phyloP scores from a whole-genome alignment of 768 basidiomycete genomes.

The Trametes coccinea region DNA sequence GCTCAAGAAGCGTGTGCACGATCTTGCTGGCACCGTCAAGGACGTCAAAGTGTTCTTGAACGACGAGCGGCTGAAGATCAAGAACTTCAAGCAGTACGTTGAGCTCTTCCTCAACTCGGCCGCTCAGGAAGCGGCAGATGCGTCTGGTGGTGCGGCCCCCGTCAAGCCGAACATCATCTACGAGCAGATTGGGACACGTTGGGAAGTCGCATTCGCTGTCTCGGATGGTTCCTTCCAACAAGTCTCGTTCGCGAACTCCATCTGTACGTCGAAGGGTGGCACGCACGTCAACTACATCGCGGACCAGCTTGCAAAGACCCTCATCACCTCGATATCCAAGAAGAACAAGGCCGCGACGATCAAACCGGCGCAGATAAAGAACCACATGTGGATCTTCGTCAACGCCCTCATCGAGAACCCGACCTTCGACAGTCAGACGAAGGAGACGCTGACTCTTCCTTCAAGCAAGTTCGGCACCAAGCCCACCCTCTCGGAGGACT shows the following conservation, averaged over 20 bases:
- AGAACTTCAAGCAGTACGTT: slow-evolving; percentile 96
- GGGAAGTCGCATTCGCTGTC: slow-evolving; percentile 94
- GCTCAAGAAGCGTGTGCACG: slow-evolving; percentile 91
- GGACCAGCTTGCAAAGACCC: slow-evolving; percentile 85
- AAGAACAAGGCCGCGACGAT: slow-evolving; percentile 98
- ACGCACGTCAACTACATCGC: slow-evolving; percentile 86
- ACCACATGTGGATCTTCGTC: slow-evolving; percentile 98
- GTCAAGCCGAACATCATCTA: slow-evolving; percentile 78
- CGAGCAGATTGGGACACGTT: slow-evolving; percentile 77
- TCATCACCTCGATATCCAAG: slow-evolving; percentile 83
- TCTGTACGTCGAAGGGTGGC: slow-evolving; percentile 95
- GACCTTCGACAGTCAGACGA: slow-evolving; percentile 98
- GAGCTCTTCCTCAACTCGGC: slow-evolving; percentile 87
- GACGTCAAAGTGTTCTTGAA: slow-evolving; percentile 94
- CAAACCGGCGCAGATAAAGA: slow-evolving; percentile 92
- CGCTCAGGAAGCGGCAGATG: slow-evolving; percentile 64
- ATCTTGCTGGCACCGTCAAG: slow-evolving; percentile 93
- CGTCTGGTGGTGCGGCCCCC: slow-evolving; percentile 77
- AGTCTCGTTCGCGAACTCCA: slow-evolving; percentile 97
- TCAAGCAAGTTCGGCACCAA: slow-evolving; percentile 90
- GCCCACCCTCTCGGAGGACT: slow-evolving; percentile 83
- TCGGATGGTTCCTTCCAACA: slow-evolving; percentile 92
- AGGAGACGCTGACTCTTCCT: slow-evolving; percentile 89
- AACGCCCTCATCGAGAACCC: slow-evolving; percentile 97
- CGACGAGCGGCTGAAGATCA: slow-evolving; percentile 88